Evolutionary conservation across 352 stramenopile genomes (phyloP).

Genomic region (Globisporangium camurandrum): DNA sequence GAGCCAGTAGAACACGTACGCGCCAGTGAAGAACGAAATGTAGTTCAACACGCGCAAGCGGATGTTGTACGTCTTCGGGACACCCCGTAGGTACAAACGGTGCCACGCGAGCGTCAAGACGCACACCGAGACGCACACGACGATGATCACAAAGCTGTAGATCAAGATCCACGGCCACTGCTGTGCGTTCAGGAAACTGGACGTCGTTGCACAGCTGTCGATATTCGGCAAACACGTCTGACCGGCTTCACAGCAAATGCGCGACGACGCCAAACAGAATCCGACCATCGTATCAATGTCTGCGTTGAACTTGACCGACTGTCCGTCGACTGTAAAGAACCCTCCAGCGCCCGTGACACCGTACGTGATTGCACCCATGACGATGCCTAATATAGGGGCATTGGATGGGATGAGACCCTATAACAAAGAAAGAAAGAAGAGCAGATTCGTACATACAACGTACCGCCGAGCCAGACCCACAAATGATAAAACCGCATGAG

Average conservation of each 20-base stretch:
- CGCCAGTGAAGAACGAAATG: slow-evolving; percentile 83
- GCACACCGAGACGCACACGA: slow-evolving; percentile 76
- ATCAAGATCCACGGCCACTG: slow-evolving; percentile 87
- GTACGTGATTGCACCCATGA: slow-evolving; percentile 75
- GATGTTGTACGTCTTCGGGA: slow-evolving; percentile 87
- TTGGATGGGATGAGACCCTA: background rate
- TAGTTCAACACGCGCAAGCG: slow-evolving; percentile 86
- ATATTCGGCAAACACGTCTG: slow-evolving; percentile 34
- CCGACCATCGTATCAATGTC: slow-evolving; percentile 62
- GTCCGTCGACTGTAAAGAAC: slow-evolving; percentile 82
- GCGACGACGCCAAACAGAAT: slow-evolving; percentile 78
- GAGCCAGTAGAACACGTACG: slow-evolving; percentile 87
- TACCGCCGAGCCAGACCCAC: slow-evolving; percentile 73
- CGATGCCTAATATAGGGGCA: slow-evolving; percentile 25
- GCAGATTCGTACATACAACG: background rate
- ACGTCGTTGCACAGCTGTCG: slow-evolving; percentile 29
- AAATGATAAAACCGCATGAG: slow-evolving; percentile 87
- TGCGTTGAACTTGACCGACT: slow-evolving; percentile 70
- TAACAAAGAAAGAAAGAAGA: background rate
- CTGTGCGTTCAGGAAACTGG: slow-evolving; percentile 72
- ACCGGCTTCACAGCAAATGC: slow-evolving; percentile 60
- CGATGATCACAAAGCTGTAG: slow-evolving; percentile 79
- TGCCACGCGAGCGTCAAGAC: slow-evolving; percentile 81
- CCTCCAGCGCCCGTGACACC: slow-evolving; percentile 55
- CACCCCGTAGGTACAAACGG: slow-evolving; percentile 70